Percentiles rank a stretch among this genome's conserved stretches.
Conservation (phyloP, 1,284 basidiomycete genomes). For the Amylostereum areolatum region DNA sequence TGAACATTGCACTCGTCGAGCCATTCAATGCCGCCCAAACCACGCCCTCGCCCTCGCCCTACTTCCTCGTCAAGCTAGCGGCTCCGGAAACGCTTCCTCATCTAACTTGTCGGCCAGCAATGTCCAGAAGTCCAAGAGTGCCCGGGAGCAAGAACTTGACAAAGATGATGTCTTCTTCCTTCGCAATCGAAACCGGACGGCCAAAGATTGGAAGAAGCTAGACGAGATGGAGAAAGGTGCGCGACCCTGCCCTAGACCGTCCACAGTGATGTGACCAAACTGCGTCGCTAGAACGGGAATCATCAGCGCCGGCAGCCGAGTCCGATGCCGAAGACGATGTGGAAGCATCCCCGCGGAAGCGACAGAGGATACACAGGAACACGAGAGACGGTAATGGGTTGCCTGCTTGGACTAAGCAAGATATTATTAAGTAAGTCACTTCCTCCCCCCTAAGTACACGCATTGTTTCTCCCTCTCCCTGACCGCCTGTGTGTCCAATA, state of each 20-base stretch:
- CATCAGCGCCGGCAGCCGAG: not conserved
- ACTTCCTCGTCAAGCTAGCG: slow-evolving; percentile 9
- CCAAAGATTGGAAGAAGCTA: slow-evolving; percentile 51
- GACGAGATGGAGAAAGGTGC: slow-evolving; percentile 48
- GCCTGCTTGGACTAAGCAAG: slow-evolving; percentile 16
- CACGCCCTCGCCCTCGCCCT: slow-evolving; percentile 13
- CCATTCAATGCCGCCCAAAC: slow-evolving; percentile 8
- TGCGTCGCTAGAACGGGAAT: slow-evolving; percentile 7
- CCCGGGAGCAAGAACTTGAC: slow-evolving; percentile 21
- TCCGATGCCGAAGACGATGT: slow-evolving; percentile 9
- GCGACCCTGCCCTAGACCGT: slow-evolving; percentile 7
- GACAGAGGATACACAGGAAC: slow-evolving; percentile 4
- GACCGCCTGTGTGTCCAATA: not conserved
- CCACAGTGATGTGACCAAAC: not conserved
- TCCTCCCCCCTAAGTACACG: not conserved
- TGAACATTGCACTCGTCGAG: not conserved
- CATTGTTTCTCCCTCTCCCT: not conserved
- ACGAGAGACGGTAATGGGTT: slow-evolving; percentile 6
- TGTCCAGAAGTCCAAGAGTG: slow-evolving; percentile 1
- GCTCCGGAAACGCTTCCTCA: not conserved
- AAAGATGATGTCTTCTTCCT: slow-evolving; percentile 65
- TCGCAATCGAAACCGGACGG: slow-evolving; percentile 48
- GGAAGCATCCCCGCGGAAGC: slow-evolving; percentile 8
- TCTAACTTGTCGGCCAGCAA: not conserved
- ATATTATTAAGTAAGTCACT: slow-evolving; percentile 13